Base-by-base conservation (phyloP, 805 yeast species). In the Candida cerambycidarum region DNA sequence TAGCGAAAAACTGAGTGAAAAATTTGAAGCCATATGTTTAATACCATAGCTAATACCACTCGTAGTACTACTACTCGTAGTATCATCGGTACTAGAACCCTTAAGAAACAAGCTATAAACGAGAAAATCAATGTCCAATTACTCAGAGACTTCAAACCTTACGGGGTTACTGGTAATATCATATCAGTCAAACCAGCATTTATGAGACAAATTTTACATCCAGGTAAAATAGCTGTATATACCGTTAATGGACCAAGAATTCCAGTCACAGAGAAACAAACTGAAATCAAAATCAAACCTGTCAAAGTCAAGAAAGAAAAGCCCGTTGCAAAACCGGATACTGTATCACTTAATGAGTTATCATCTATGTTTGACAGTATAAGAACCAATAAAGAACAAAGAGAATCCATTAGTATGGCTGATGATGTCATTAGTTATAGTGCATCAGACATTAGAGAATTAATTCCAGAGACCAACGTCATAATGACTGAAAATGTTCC, bases 191-290 rank as follows among this genome's bases (percentile, higher is more conserved):
- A 79, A 48, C 89, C 96, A 23, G 85, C 89, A 16, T 71, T 78
- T 48, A 89, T 89, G 96, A 79, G 92, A 57, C 87, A 86, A 64
- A 78, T 67, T 53, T 73, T 89, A 43, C 88, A 88, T 54, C 78
- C 79, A 32, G 55, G 69, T 46, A 82, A 86, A 54, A 85, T 88
- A 33, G 97, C 96, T 3, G 75, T 79, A 14, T 89, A 88, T 56
- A 72, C 88, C 16, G 58, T 43, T 1, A 41, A 58, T 32, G 67
- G 63, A 3, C 75, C 75, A 5, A 61, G 65, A 39, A 63, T 70
- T 29, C 71, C 73, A 2, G 69, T 70, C n/a, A 74, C 68, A 5
- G 64, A 57, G 39, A 57, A 29, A 10, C 9, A 37, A 19, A 11
- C 25, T n/a, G 29, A 40, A 25, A 12, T 39, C 14, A 43, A 32